These are phyloP conservation scores for Boletus sensibilis DNA, from an alignment of 768 basidiomycete species.

Conservation along the genomic window DNA sequence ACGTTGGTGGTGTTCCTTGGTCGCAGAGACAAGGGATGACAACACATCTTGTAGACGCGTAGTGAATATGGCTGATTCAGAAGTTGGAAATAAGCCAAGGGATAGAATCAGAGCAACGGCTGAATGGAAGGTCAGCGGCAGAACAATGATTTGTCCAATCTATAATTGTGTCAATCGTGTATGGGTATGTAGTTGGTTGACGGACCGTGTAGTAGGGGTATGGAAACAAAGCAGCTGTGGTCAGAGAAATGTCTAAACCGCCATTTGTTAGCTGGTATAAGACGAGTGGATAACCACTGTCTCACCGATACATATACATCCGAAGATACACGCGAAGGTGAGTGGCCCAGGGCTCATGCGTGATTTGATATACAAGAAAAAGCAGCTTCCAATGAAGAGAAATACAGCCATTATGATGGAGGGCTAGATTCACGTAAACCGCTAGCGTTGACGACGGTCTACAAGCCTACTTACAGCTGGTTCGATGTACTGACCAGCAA, in stretches of 20 bases:
- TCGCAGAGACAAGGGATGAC: constrained; percentile 44
- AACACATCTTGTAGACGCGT: constrained; percentile 47
- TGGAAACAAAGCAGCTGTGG: constrained; percentile 59
- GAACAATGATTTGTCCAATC: constrained; percentile 49
- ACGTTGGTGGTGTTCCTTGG: constrained; percentile 46
- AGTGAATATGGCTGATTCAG: constrained; percentile 60
- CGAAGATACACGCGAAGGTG: constrained; percentile 52
- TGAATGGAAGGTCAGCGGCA: constrained; percentile 61
- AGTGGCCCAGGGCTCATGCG: constrained; percentile 64
- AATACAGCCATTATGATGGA: constrained; percentile 60
- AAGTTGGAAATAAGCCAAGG: constrained; percentile 58
- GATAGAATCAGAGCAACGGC: constrained; percentile 53
- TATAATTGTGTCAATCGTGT: constrained; percentile 20
- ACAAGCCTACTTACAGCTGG: constrained; percentile 30
- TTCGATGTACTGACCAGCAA: constrained; percentile 60
- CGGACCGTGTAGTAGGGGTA: constrained; percentile 58
- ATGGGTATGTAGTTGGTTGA: neutral
- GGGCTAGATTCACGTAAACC: constrained; percentile 39
- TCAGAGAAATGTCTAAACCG: constrained; percentile 53
- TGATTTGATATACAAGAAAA: constrained; percentile 60
- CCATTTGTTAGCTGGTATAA: neutral
- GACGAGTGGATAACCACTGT: neutral
- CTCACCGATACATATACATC: constrained; percentile 59
- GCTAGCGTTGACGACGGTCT: neutral
- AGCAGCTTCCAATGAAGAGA: constrained; percentile 56